These are phyloP conservation scores for Parasitella parasitica DNA, from an alignment of 371 early-diverging fungal genomes.

Conservation along the genomic window DNA sequence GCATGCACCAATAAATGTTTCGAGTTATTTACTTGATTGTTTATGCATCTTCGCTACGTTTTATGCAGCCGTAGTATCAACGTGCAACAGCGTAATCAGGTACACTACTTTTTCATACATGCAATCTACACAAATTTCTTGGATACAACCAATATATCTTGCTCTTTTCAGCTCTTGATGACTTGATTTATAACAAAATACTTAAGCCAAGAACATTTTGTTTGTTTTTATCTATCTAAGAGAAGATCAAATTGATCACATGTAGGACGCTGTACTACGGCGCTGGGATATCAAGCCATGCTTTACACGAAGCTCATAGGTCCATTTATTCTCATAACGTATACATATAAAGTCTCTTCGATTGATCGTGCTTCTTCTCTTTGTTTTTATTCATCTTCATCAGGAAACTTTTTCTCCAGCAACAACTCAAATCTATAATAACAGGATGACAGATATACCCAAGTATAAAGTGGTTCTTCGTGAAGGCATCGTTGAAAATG, in stretches of 20 bases:
- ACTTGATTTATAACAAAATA: neutral
- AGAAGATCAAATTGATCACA: neutral
- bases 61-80: neutral
- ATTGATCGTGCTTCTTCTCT: conserved; percentile 5
- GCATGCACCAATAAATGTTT: neutral
- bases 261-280: neutral
- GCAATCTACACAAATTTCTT: neutral
- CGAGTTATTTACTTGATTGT: neutral
- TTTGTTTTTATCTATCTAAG: neutral
- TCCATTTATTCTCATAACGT: neutral
- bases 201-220: neutral
- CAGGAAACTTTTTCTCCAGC: conserved; percentile 1
- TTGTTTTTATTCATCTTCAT: conserved; percentile 14
- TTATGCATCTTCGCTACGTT: neutral
- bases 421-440: neutral
- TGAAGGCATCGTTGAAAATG: conserved; percentile 48
- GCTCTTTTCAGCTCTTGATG: neutral
- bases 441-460: conserved; percentile 1
- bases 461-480: conserved; percentile 35
- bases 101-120: neutral
- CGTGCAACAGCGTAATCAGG: neutral
- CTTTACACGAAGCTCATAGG: conserved; percentile 2
- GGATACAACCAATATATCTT: neutral
- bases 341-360: conserved; percentile 3
- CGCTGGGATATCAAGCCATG: conserved; percentile 11